A percentile compares a stretch with the other conserved stretches of the same genome.
Evolutionary conservation across 139 green algal genomes (phyloP).

Genomic region (Micractinium sp.): DNA sequence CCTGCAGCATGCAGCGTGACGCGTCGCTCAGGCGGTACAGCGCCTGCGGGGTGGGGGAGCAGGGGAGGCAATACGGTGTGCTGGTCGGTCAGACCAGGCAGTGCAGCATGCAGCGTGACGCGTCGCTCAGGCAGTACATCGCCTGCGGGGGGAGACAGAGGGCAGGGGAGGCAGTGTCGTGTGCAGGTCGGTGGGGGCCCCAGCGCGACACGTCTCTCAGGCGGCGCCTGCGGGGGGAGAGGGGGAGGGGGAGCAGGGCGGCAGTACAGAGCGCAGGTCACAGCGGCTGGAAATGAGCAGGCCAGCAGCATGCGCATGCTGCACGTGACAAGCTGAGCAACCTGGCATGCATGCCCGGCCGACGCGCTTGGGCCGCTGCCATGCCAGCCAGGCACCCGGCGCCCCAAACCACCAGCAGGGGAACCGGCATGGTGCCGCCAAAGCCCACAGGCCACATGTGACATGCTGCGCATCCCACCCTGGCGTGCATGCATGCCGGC

Average conservation of each 20-base stretch:
- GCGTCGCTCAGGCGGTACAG: background rate
- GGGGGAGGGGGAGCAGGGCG: background rate
- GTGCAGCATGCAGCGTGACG: background rate
- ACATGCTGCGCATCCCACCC: conserved; percentile 10
- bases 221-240: background rate
- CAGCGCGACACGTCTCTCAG: too few relatives aligned
- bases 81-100: background rate
- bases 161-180: background rate
- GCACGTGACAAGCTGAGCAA: background rate
- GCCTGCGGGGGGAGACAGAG: too few relatives aligned
- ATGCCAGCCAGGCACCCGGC: background rate
- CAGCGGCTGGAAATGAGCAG: too few relatives aligned
- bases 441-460: too few relatives aligned
- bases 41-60: background rate
- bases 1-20: background rate
- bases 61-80: background rate
- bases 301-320: background rate
- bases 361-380: too few relatives aligned
- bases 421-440: too few relatives aligned
- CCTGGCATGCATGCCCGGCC: too few relatives aligned
- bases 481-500: conserved; percentile 62
- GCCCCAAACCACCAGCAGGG: too few relatives aligned
- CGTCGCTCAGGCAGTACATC: background rate
- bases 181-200: too few relatives aligned
- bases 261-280: background rate